phyloP scores from a whole-genome alignment of 2,329 filamentous ascomycete species.

The Metarhizium humberi region DNA sequence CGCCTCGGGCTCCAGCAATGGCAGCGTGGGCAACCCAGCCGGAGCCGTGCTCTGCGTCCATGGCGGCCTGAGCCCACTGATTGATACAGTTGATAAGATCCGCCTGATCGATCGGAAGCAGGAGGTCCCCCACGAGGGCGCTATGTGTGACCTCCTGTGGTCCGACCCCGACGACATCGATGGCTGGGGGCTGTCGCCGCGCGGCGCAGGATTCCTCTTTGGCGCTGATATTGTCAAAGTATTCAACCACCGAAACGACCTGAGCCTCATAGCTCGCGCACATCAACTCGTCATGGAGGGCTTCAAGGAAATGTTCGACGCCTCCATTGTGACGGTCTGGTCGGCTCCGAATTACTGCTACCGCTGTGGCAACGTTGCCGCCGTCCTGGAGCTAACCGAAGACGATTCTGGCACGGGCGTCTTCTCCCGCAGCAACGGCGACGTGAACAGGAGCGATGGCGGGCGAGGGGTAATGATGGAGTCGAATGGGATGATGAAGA shows the following conservation, averaged over 20 bases:
- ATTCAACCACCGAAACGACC: conserved; percentile 91
- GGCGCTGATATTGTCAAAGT: conserved; percentile 90
- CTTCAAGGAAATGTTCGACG: conserved; percentile 98
- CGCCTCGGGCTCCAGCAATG: conserved; percentile 60
- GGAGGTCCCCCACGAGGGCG: conserved; percentile 95
- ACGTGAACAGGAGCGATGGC: conserved; percentile 49
- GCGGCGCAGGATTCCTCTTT: conserved; percentile 91
- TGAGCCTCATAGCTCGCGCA: conserved; percentile 84
- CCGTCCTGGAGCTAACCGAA: conserved; percentile 85
- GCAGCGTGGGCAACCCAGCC: conserved; percentile 56
- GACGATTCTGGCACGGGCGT: conserved; percentile 67
- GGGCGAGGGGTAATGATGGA: conserved; percentile 41
- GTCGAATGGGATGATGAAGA: conserved; percentile 32
- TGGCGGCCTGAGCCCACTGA: conserved; percentile 81
- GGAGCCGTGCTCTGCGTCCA: conserved; percentile 93
- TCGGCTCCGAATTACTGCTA: conserved; percentile 96
- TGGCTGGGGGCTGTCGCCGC: conserved; percentile 89
- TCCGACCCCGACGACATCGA: conserved; percentile 97
- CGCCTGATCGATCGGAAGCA: conserved; percentile 91
- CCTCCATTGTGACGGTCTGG: conserved; percentile 96
- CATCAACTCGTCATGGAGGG: conserved; percentile 99
- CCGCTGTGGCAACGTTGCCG: conserved; percentile 89
- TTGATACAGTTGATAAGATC: conserved; percentile 94
- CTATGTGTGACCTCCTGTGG: conserved; percentile 98
- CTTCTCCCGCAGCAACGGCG: conserved; percentile 63